phyloP scores from a whole-genome alignment of 345 rosid species.

The Rhodamnia argentea region DNA sequence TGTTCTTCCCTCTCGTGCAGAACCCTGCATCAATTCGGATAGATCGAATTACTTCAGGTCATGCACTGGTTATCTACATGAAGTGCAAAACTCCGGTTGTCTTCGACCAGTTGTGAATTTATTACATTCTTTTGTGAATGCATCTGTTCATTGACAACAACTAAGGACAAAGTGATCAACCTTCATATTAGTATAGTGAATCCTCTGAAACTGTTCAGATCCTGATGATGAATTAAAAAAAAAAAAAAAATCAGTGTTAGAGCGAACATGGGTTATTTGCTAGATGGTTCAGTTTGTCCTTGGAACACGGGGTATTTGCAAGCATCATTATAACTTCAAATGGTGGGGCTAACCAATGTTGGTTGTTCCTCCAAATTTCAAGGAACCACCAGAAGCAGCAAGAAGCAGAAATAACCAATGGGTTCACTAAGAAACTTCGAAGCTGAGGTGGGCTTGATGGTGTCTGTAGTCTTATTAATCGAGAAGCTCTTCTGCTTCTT shows the following conservation, averaged over 20 bases:
- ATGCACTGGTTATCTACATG: background rate
- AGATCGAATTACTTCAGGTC: background rate
- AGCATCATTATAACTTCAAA: no score
- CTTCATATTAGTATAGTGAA: background rate
- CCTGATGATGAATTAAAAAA: no score
- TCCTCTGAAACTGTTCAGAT: no score
- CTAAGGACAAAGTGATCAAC: background rate
- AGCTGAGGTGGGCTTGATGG: background rate
- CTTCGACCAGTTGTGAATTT: background rate
- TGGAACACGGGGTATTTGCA: no score
- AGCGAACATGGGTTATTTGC: no score
- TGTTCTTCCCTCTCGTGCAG: constrained; percentile 76
- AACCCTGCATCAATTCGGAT: constrained; percentile 33
- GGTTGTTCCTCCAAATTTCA: no score
- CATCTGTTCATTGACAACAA: background rate
- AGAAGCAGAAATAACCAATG: no score
- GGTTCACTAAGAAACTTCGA: background rate
- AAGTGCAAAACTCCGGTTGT: background rate
- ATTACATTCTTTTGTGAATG: background rate
- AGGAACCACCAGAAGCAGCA: no score
- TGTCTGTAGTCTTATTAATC: no score
- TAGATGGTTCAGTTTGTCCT: background rate
- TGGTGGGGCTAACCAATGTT: no score
- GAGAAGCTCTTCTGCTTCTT: no score
- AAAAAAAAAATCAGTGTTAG: no score